These are phyloP conservation scores for Hanseniaspora meyeri DNA, from an alignment of 805 yeast species.

Conservation along the genomic window DNA sequence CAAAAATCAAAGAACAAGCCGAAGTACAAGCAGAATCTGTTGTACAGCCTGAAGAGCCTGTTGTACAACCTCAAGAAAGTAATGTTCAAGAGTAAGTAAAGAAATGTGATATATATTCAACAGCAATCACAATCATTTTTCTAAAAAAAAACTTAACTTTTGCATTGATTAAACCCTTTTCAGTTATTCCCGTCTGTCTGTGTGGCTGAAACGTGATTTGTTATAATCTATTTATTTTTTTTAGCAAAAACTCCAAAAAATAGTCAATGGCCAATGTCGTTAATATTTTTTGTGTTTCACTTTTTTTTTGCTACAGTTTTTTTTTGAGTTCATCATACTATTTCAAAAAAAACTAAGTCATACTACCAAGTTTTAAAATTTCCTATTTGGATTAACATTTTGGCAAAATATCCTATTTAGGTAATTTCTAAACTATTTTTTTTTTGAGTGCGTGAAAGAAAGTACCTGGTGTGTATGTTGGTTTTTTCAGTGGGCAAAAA, in stretches of 20 bases:
- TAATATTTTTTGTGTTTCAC: no score
- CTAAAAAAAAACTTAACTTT: no score
- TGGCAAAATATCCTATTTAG: neutral
- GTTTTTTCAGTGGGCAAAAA: neutral
- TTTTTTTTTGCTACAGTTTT: neutral
- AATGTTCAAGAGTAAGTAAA: neutral
- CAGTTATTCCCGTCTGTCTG: neutral
- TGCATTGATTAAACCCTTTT: neutral
- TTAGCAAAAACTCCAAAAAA: no score
- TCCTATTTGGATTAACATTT: neutral
- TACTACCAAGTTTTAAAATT: neutral
- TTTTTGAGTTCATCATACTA: no score
- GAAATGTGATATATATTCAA: no score
- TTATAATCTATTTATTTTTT: no score
- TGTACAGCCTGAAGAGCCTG: neutral
- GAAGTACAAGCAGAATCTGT: neutral
- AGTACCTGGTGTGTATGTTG: neutral
- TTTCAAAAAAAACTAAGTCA: neutral
- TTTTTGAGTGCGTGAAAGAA: neutral
- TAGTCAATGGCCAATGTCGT: no score
- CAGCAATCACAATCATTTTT: no score
- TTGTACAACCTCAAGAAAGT: neutral
- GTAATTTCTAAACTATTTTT: neutral
- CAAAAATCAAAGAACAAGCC: constrained; percentile 15
- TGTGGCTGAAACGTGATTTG: neutral